Base-by-base conservation (phyloP, 2,329 filamentous ascomycete species). In the Alternaria brassicae region DNA sequence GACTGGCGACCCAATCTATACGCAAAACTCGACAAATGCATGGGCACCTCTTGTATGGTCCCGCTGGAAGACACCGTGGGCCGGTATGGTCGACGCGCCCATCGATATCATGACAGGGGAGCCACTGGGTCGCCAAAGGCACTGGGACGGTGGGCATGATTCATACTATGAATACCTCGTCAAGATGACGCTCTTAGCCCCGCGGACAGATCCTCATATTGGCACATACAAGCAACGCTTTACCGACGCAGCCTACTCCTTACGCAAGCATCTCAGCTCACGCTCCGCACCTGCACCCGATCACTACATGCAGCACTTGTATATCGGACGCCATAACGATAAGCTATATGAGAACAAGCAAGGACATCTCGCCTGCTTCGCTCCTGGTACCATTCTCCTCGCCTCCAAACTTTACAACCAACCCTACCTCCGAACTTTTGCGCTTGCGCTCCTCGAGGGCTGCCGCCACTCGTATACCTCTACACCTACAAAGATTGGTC, bases 31-130 rank as follows among this genome's bases (percentile, higher is more conserved):
- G 3, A 81, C 80, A 4, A 68, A 70, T 45, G 78, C 80, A 25
- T 81, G 80, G 80, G 73, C 76, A 25, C 77, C 78, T 27, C 69
- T 82, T n/a, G 79, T 82, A 8, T 81, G 79, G 79, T 77, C 73
- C 32, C 77, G 77, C 54, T 79, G 77, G 71, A 53, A 67, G 13
- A 72, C 79, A 23, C 72, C 77, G 10, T 79, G 75, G 71, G 63
- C 71, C 12, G 81, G 80, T 3, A 75, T 82, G 61, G 66, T 80
- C 15, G 77, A 81, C 44, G 75, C 72, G 2, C 80, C 80, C 8
- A 72, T 81, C 40, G 78, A 81, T 48, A 81, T 82, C 44, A 66
- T 76, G 53, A 81, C 79, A 8, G 78, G 77, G 9, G 70, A 71
- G 21, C 78, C 80, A 5, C 70, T 78, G 7, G 77, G 74, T 12